These are phyloP conservation scores for Incumbomyces delicatus DNA, from an alignment of 2,329 filamentous ascomycete genomes.

Conservation along the genomic window DNA sequence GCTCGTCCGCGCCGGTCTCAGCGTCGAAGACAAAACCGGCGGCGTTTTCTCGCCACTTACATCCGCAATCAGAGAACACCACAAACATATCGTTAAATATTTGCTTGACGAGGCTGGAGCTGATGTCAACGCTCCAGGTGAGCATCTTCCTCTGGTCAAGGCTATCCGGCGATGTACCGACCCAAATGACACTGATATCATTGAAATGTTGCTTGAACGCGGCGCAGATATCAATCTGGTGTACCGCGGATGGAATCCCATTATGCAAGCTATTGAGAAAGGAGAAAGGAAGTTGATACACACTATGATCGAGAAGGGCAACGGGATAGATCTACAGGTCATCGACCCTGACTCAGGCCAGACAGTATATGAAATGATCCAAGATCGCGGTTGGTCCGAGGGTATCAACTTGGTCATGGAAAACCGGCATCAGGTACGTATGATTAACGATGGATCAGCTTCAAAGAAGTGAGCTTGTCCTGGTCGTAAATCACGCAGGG, in stretches of 20 bases:
- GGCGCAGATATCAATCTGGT: slow-evolving; percentile 60
- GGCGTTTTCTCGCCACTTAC: slow-evolving; percentile 63
- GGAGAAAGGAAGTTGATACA: slow-evolving; percentile 47
- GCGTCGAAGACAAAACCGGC: slow-evolving; percentile 61
- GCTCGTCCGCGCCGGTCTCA: slow-evolving; percentile 54
- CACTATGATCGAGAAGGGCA: slow-evolving; percentile 30
- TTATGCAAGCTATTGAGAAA: slow-evolving; percentile 57
- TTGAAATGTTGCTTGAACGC: slow-evolving; percentile 52
- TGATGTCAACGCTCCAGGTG: slow-evolving; percentile 57
- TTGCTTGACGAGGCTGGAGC: slow-evolving; percentile 53
- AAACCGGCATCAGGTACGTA: background rate
- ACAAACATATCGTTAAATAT: slow-evolving; percentile 51
- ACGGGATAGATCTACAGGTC: slow-evolving; percentile 30
- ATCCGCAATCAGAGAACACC: slow-evolving; percentile 55
- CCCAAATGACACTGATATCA: slow-evolving; percentile 46
- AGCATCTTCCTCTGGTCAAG: slow-evolving; percentile 63
- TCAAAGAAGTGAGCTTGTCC: background rate
- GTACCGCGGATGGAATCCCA: slow-evolving; percentile 56
- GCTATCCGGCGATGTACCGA: slow-evolving; percentile 51
- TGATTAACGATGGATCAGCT: background rate
- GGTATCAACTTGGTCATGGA: slow-evolving; percentile 29
- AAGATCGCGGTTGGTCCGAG: slow-evolving; percentile 50
- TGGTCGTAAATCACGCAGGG: too few relatives aligned
- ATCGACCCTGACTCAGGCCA: slow-evolving; percentile 44
- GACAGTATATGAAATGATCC: slow-evolving; percentile 49